phyloP scores from a whole-genome alignment of 2,329 filamentous ascomycete species.

The Colletotrichum melonis region DNA sequence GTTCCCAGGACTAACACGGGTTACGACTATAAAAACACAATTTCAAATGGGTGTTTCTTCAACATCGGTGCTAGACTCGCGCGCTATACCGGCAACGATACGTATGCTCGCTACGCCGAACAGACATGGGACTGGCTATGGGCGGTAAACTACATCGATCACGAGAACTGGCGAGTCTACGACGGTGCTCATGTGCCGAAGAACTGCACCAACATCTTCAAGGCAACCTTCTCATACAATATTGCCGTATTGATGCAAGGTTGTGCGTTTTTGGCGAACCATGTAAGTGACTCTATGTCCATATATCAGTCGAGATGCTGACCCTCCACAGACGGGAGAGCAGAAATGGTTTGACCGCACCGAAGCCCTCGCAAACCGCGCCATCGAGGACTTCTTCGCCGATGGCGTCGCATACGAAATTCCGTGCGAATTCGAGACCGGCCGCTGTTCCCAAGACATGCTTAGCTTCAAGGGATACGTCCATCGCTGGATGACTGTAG shows the following conservation, averaged over 20 bases:
- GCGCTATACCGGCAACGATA: slow-evolving; percentile 74
- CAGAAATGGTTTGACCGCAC: slow-evolving; percentile 64
- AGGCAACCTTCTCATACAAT: slow-evolving; percentile 67
- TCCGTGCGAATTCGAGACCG: slow-evolving; percentile 68
- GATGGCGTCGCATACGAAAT: slow-evolving; percentile 70
- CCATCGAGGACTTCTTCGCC: slow-evolving; percentile 60
- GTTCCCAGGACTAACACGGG: slow-evolving; percentile 80
- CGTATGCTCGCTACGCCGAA: slow-evolving; percentile 73
- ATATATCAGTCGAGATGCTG: slow-evolving; percentile 49
- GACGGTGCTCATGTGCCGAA: slow-evolving; percentile 64
- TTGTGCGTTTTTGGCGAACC: slow-evolving; percentile 70
- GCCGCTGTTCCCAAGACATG: slow-evolving; percentile 77
- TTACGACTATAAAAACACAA: slow-evolving; percentile 79
- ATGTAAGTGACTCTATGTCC: slow-evolving; percentile 53
- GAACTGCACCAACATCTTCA: slow-evolving; percentile 65
- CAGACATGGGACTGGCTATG: slow-evolving; percentile 72
- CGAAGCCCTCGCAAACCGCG: slow-evolving; percentile 61
- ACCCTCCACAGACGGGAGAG: slow-evolving; percentile 38
- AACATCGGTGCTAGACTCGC: slow-evolving; percentile 77
- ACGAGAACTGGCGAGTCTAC: slow-evolving; percentile 66
- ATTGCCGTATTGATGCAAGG: slow-evolving; percentile 64
- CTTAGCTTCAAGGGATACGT: slow-evolving; percentile 78
- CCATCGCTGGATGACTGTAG: slow-evolving; percentile 71
- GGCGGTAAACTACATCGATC: slow-evolving; percentile 61
- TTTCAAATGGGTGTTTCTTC: slow-evolving; percentile 73